Conservation (phyloP, 106 monocot species). For the Platanthera guangdongensis region DNA sequence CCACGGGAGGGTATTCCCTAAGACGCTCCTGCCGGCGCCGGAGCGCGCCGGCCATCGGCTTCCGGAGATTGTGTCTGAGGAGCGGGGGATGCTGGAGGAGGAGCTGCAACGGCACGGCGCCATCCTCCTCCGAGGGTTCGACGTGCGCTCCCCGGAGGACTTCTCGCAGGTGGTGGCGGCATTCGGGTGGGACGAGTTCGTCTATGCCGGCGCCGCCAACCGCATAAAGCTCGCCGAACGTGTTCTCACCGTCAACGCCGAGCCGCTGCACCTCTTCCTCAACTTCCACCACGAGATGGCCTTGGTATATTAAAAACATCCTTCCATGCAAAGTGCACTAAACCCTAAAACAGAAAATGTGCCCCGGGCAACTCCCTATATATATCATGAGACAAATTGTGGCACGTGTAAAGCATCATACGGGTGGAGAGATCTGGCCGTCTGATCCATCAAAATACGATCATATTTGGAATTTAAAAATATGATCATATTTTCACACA, state of each 20-base stretch:
- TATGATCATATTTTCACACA: too few relatives aligned
- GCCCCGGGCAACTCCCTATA: too few relatives aligned
- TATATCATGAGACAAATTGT: too few relatives aligned
- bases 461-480: too few relatives aligned
- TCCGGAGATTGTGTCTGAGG: conserved; percentile 3
- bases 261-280: conserved; percentile 14
- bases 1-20: conserved; percentile 23
- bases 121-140: conserved; percentile 25
- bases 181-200: conserved; percentile 28
- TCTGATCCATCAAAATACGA: too few relatives aligned
- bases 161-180: conserved; percentile 18
- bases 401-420: too few relatives aligned
- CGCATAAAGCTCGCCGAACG: conserved; percentile 12
- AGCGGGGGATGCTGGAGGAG: background rate
- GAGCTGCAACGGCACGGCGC: conserved; percentile 17
- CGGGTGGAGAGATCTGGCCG: too few relatives aligned
- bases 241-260: conserved; percentile 18
- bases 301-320: background rate
- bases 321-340: too few relatives aligned
- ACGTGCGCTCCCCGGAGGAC: conserved; percentile 10
- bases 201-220: conserved; percentile 13
- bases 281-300: conserved; percentile 41
- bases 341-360: too few relatives aligned
- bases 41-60: background rate
- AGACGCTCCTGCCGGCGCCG: conserved; percentile 15